Conservation (phyloP, 257 asterid genomes). For the Solanum sejunctum region DNA sequence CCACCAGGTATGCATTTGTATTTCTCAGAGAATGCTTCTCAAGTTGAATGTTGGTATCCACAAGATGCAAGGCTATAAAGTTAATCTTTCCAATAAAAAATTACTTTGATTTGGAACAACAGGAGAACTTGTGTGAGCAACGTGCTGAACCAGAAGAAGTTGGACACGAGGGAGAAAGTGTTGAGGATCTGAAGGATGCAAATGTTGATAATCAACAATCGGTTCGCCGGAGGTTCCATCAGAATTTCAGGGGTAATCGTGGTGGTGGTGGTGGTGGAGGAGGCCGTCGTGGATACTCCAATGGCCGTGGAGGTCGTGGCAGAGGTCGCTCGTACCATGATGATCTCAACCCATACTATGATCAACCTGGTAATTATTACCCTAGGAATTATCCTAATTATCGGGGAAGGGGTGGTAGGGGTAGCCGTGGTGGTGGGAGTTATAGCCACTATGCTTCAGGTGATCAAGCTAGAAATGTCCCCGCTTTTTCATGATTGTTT, state of each 20-base stretch:
- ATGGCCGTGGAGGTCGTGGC: conserved; percentile 18
- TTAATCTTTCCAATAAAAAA: background rate
- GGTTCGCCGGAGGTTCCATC: conserved; percentile 18
- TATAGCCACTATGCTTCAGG: conserved; percentile 14
- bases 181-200: conserved; percentile 14
- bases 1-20: background rate
- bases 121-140: background rate
- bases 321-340: conserved; percentile 32
- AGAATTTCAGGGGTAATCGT: conserved; percentile 38
- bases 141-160: background rate
- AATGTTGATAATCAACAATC: conserved; percentile 14
- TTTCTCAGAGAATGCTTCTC: background rate
- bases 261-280: conserved; percentile 19
- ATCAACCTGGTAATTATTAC: conserved; percentile 35
- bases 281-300: conserved; percentile 20
- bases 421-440: conserved; percentile 25
- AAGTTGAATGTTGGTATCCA: background rate
- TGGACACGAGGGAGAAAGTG: background rate
- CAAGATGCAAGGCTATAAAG: background rate
- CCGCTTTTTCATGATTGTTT: conserved; percentile 24
- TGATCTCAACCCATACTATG: conserved; percentile 26
- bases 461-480: conserved; percentile 10
- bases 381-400: conserved; percentile 18
- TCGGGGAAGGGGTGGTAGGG: conserved; percentile 60
- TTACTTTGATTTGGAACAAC: background rate